These are phyloP conservation scores for Rusavskia elegans DNA, from an alignment of 495 filamentous ascomycete genomes.

Conservation along the genomic window DNA sequence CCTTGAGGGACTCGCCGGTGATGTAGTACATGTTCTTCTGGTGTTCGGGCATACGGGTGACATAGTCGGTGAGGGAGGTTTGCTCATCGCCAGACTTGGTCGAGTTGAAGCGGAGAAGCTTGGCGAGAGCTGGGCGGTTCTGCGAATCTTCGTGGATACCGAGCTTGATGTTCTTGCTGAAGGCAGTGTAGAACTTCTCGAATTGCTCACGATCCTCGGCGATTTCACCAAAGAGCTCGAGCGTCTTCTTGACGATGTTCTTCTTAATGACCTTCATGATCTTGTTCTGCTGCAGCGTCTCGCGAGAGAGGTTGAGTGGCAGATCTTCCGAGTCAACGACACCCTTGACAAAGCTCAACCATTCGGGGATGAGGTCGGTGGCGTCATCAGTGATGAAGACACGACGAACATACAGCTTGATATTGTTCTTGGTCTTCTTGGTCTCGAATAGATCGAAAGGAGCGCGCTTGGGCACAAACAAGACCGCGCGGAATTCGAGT, in stretches of 20 bases:
- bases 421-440: slow-evolving; percentile 99
- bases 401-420: slow-evolving; percentile 99
- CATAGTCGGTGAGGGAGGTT: slow-evolving; percentile 90
- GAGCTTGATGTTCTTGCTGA: slow-evolving; percentile 99
- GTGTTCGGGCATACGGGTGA: slow-evolving; percentile 97
- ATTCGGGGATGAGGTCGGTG: slow-evolving; percentile 97
- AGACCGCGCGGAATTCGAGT: slow-evolving; percentile 98
- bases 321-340: slow-evolving; percentile 99
- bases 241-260: slow-evolving; percentile 99
- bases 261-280: slow-evolving; percentile 99
- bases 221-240: slow-evolving; percentile 97
- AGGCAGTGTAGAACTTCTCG: slow-evolving; percentile 99
- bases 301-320: slow-evolving; percentile 96
- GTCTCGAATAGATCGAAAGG: slow-evolving; percentile 99
- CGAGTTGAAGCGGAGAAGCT: slow-evolving; percentile 96
- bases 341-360: slow-evolving; percentile 98
- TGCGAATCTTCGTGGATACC: slow-evolving; percentile 99
- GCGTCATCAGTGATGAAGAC: slow-evolving; percentile 99
- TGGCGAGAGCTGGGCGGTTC: slow-evolving; percentile 85
- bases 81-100: slow-evolving; percentile 95
- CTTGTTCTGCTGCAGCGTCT: slow-evolving; percentile 99
- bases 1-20: slow-evolving; percentile 98
- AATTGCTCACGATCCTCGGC: slow-evolving; percentile 98
- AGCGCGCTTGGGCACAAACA: slow-evolving; percentile 98
- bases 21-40: slow-evolving; percentile 99